Evolutionary conservation across 1,284 basidiomycete genomes (phyloP).

Genomic region (Xerocomus alliaceus): DNA sequence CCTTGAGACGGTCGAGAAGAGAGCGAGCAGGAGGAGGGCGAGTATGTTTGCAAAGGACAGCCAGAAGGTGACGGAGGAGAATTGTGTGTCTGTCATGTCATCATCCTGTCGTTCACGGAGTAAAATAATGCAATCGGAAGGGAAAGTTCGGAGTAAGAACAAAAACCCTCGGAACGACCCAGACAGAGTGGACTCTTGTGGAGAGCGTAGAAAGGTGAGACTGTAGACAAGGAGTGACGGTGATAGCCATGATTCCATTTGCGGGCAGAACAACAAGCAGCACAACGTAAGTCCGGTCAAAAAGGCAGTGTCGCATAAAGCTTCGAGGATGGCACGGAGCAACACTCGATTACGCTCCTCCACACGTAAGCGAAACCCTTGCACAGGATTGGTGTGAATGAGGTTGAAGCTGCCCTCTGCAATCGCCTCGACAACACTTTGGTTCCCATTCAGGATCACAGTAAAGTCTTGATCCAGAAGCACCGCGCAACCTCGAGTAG

Average conservation of each 20-base stretch:
- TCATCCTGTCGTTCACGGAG: too few relatives aligned
- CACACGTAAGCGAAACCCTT: too few relatives aligned
- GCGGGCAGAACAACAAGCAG: background rate
- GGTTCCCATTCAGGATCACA: background rate
- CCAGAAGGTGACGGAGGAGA: too few relatives aligned
- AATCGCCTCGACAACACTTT: background rate
- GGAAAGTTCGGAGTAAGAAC: too few relatives aligned
- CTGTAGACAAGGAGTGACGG: too few relatives aligned
- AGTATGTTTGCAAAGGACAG: too few relatives aligned
- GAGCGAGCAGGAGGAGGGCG: background rate
- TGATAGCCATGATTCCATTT: background rate
- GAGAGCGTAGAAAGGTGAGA: too few relatives aligned
- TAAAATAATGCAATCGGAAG: too few relatives aligned
- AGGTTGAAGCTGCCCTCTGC: background rate
- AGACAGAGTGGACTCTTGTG: too few relatives aligned
- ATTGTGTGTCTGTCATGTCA: too few relatives aligned
- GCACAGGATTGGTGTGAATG: background rate
- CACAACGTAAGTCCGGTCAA: background rate
- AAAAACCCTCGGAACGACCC: too few relatives aligned
- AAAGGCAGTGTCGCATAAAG: background rate
- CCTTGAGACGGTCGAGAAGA: background rate
- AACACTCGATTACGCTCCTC: background rate
- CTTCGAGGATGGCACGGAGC: background rate
- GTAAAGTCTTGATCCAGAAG: conserved; percentile 2
- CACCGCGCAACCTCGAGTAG: background rate